Evolutionary conservation across 345 rosid species (phyloP).

Genomic region (Lenwebbia sp.): DNA sequence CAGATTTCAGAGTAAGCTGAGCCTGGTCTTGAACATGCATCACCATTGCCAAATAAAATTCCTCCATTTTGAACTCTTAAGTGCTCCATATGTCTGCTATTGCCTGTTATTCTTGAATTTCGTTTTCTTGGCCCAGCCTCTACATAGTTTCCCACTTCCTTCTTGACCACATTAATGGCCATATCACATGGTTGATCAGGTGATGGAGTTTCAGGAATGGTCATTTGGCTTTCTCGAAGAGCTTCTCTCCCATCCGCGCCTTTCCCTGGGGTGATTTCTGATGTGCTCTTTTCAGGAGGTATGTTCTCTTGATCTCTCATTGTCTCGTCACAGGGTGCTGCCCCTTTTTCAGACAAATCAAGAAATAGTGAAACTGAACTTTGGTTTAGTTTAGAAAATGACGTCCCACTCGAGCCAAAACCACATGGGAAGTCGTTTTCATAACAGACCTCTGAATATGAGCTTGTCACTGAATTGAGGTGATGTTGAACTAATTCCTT

Average conservation of each 20-base stretch:
- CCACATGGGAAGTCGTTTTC: slow-evolving; percentile 62
- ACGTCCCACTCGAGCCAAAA: slow-evolving; percentile 27
- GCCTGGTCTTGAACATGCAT: slow-evolving; percentile 37
- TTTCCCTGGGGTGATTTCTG: slow-evolving; percentile 83
- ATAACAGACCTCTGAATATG: slow-evolving; percentile 87
- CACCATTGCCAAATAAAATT: slow-evolving; percentile 47
- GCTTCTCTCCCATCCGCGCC: slow-evolving; percentile 36
- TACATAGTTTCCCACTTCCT: slow-evolving; percentile 56
- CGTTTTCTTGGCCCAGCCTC: slow-evolving; percentile 78
- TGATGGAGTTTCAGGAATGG: slow-evolving; percentile 97
- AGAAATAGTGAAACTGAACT: slow-evolving; percentile 54
- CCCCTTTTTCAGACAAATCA: slow-evolving; percentile 55
- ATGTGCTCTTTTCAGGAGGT: slow-evolving; percentile 56
- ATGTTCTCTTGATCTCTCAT: slow-evolving; percentile 68
- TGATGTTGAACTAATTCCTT: slow-evolving; percentile 86
- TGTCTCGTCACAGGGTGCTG: slow-evolving; percentile 30
- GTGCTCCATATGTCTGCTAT: slow-evolving; percentile 38
- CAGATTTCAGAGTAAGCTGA: slow-evolving; percentile 84
- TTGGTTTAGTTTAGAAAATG: slow-evolving; percentile 37
- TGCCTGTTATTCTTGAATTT: slow-evolving; percentile 50
- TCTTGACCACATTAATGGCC: slow-evolving; percentile 39
- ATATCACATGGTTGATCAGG: slow-evolving; percentile 84
- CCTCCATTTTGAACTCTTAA: slow-evolving; percentile 53
- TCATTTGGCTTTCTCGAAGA: slow-evolving; percentile 58
- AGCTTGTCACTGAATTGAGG: slow-evolving; percentile 92